Evolutionary conservation across 768 basidiomycete genomes (phyloP), one percentile per base, ranked within the genome.

Genomic region (Tricholoma furcatifolium): DNA sequence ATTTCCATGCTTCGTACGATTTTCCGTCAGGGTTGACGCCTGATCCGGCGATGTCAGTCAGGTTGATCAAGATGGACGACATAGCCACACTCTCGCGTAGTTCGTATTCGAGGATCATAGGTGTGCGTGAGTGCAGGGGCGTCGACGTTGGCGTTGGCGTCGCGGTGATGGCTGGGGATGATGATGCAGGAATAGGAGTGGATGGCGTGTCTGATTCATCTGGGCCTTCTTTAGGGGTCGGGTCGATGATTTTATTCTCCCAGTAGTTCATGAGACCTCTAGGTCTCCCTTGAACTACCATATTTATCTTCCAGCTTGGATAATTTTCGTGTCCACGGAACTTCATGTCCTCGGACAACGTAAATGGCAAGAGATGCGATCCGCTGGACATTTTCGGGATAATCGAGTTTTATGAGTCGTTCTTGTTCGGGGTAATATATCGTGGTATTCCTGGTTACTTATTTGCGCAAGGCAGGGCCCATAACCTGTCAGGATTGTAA

Each of bases 31-130:
- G n/a, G n/a, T n/a, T n/a, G n/a, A n/a, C n/a, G n/a, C n/a, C n/a
- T n/a, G n/a, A n/a, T n/a, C n/a, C n/a, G n/a, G n/a, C n/a, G 15
- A 49, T 49, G 14, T 47, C 46, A 11, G 20, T 17, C 4, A 47
- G n/a, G 35, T 47, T 47, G 34, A 47, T 18, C 46, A 47, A 47
- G 46, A 47, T 47, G 8, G 18, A 35, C 5, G 46, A 47, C 35
- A 36, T 8, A 9, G 46, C 46, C 2, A 47, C n/a, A 20, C 35
- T 38, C n/a, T n/a, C n/a, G n/a, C n/a, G n/a, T n/a, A n/a, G n/a
- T n/a, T n/a, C n/a, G n/a, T n/a, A n/a, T n/a, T n/a, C n/a, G n/a
- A n/a, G n/a, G n/a, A n/a, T n/a, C n/a, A n/a, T n/a, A n/a, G n/a
- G n/a, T n/a, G n/a, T n/a, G n/a, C n/a, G 11, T 36, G 32, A 47